Base-by-base conservation (phyloP, 768 basidiomycete genomes). In the Clitopilus hobsonii region DNA sequence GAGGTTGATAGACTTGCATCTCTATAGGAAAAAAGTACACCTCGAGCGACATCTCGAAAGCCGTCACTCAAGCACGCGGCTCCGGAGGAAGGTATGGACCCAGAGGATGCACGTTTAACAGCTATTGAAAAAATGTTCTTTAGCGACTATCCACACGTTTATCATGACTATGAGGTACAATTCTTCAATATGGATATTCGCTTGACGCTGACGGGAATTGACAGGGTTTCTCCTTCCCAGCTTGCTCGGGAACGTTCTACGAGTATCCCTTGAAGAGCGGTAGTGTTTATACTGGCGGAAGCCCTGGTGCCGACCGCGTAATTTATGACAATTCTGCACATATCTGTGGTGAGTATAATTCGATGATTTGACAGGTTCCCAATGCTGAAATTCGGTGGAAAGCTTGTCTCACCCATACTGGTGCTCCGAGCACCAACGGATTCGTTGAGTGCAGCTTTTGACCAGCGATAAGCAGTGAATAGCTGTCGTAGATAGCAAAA, bases 331-430 rank as follows among this genome's bases (percentile, higher is more conserved):
- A 58, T 24, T 52, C 36, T 41, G 60, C 57, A 29, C 47, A 64
- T 29, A 55, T 68, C 51, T 69, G 67, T 48, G 60, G 68, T 69
- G 36, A 57, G 65, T 51, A 23, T 13, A n/a, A 5, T 18, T 3
- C 6, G n/a, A 32, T 51, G 20, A n/a, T 13, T 36, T 10, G 28
- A 11, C 13, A 8, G 24, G 20, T 3, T 38, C 13, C 36, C 20
- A 32, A 16, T 20, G 41, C 51, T 58, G 24, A 58, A 24, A 5
- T 41, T 25, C 25, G 23, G 18, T 28, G 38, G 32, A 10, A 23
- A 69, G 67, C 65, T 18, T 68, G 68, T 54, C 56, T 69, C 11
- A 69, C 65, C 24, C 67, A 68, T 48, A 66, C 60, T 6, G 66
- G 67, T 30, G 67, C 67, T 1, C 53, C 65, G 10, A 57, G 52